A percentile compares a stretch with the other conserved stretches of the same genome.
phyloP scores from a whole-genome alignment of 1,139 yeast species.

The Scheffersomyces titani region DNA sequence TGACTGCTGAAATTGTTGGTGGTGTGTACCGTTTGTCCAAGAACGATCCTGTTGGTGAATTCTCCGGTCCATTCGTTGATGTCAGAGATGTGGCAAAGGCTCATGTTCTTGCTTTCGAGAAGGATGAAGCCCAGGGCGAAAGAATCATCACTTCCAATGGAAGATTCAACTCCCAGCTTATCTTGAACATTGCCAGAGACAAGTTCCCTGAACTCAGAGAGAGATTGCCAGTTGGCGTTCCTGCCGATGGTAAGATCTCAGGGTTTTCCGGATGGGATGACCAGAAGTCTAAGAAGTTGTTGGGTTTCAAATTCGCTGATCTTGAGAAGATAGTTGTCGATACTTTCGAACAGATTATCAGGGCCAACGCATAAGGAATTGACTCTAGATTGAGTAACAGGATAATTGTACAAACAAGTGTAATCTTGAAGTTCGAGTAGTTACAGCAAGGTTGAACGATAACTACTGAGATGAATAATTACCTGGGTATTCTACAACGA shows the following conservation, averaged over 20 bases:
- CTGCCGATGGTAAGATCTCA: slow-evolving; percentile 6
- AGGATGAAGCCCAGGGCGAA: slow-evolving; percentile 23
- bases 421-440: too few species aligned
- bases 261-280: slow-evolving; percentile 15
- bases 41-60: slow-evolving; percentile 13
- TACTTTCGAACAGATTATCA: slow-evolving; percentile 43
- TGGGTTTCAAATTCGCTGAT: slow-evolving; percentile 37
- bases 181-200: slow-evolving; percentile 28
- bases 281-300: slow-evolving; percentile 27
- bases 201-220: slow-evolving; percentile 8
- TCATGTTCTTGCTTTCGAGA: slow-evolving; percentile 33
- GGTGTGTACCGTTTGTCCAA: slow-evolving; percentile 16
- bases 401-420: too few species aligned
- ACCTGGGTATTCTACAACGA: too few species aligned
- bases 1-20: slow-evolving; percentile 31
- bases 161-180: slow-evolving; percentile 31
- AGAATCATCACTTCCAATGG: slow-evolving; percentile 30
- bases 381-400: too few species aligned
- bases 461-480: too few species aligned
- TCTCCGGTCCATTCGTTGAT: slow-evolving; percentile 10
- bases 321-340: slow-evolving; percentile 42
- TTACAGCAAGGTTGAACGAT: too few species aligned
- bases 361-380: not conserved
- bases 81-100: slow-evolving; percentile 49
- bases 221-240: slow-evolving; percentile 6